Evolutionary conservation across 2,329 filamentous ascomycete species (phyloP).

Genomic region (Alternaria arborescens): DNA sequence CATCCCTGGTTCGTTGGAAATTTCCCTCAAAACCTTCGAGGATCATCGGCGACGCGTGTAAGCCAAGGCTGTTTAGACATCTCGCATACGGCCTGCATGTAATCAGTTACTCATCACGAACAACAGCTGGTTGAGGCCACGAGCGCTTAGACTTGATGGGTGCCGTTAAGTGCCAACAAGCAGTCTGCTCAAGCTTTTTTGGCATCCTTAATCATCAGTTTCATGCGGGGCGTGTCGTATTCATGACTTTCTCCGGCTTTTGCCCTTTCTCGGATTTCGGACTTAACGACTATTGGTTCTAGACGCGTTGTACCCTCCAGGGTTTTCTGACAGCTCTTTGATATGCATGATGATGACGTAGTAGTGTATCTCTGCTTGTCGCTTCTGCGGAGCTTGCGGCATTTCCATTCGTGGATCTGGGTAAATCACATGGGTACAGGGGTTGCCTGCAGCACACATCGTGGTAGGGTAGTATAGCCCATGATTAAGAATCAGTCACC

Average conservation of each 20-base stretch:
- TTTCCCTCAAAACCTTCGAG: neutral
- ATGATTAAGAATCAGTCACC: slow-evolving; percentile 15
- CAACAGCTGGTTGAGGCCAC: neutral
- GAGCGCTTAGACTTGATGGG: neutral
- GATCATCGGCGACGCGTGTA: neutral
- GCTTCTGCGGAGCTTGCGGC: neutral
- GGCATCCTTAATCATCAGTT: slow-evolving; percentile 2
- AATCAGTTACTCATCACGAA: neutral
- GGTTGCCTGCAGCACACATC: slow-evolving; percentile 5
- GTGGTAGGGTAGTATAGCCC: neutral
- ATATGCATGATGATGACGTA: slow-evolving; percentile 29
- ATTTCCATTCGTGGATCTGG: slow-evolving; percentile 12
- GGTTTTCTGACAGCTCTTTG: slow-evolving; percentile 3
- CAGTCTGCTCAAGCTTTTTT: slow-evolving; percentile 2
- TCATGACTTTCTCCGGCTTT: slow-evolving; percentile 3
- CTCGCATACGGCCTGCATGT: neutral
- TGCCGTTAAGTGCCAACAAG: neutral
- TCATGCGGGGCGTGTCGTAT: neutral
- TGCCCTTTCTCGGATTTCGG: slow-evolving; percentile 1
- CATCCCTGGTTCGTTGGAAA: neutral
- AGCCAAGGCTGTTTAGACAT: neutral
- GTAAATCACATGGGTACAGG: slow-evolving; percentile 5
- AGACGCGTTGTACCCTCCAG: neutral
- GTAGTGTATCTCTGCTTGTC: slow-evolving; percentile 6
- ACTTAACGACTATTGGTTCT: neutral